Percentiles rank a stretch among this genome's conserved stretches.
Evolutionary conservation across 2,329 filamentous ascomycete genomes (phyloP).

Genomic region (Pseudocercospora fijiensis): DNA sequence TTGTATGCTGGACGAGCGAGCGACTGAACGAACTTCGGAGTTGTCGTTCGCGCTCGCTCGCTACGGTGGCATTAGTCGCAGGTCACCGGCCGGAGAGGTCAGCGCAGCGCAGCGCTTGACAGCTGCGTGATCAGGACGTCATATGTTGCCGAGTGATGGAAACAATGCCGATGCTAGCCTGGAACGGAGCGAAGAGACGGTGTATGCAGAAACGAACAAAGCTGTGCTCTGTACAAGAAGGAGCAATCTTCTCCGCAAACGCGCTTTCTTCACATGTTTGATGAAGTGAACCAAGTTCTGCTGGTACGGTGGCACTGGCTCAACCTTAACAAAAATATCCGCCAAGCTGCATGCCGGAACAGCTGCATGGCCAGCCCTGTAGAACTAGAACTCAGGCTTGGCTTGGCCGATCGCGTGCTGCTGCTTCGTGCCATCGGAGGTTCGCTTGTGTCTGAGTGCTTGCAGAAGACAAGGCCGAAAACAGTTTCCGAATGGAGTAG

Average conservation of each 20-base stretch:
- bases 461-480: background rate
- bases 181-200: background rate
- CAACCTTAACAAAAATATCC: background rate
- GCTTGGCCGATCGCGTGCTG: background rate
- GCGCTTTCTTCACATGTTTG: background rate
- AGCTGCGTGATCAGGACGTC: constrained; percentile 9
- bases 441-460: background rate
- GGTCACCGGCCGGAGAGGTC: background rate
- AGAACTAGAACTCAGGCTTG: no score
- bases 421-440: background rate
- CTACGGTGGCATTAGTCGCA: background rate
- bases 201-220: background rate
- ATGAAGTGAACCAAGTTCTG: background rate
- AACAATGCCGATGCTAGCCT: constrained; percentile 1
- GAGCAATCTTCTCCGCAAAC: background rate
- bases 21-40: background rate
- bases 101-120: background rate
- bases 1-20: background rate
- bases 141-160: background rate
- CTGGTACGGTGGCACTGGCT: background rate
- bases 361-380: background rate
- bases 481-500: background rate
- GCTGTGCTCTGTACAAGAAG: background rate
- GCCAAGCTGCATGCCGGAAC: background rate
- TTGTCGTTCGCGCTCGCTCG: background rate